Evolutionary conservation across 2,329 filamentous ascomycete genomes (phyloP).

Genomic region (Aspergillus jensenii): DNA sequence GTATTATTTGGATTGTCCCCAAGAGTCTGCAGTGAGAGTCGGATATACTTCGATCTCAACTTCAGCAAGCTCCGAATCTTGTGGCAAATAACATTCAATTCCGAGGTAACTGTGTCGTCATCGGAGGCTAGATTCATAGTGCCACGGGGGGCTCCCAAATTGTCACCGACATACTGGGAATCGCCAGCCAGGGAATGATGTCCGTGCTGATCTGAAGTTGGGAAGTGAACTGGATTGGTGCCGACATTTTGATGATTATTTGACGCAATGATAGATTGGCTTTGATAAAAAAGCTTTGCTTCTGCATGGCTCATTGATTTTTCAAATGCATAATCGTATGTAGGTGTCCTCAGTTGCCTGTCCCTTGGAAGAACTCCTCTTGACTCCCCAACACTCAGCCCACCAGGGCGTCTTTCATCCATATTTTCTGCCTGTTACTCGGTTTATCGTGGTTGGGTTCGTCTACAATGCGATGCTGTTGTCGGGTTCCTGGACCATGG

Average conservation of each 20-base stretch:
- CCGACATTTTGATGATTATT: neutral
- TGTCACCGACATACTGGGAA: constrained; percentile 47
- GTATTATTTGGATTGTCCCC: constrained; percentile 87
- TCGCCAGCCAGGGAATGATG: neutral
- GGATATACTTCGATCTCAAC: constrained; percentile 83
- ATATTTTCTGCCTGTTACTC: constrained; percentile 6
- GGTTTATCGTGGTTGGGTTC: neutral
- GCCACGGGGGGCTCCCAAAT: constrained; percentile 62
- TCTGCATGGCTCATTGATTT: constrained; percentile 93
- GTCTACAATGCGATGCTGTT: neutral
- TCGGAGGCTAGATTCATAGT: constrained; percentile 65
- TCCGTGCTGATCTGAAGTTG: neutral
- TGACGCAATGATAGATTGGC: constrained; percentile 55
- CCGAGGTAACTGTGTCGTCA: constrained; percentile 77
- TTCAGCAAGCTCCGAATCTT: constrained; percentile 91
- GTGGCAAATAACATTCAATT: constrained; percentile 81
- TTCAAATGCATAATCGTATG: constrained; percentile 90
- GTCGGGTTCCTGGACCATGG: neutral
- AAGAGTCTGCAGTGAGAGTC: constrained; percentile 76
- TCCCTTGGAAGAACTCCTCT: constrained; percentile 39
- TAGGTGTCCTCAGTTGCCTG: constrained; percentile 69
- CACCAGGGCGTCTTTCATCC: constrained; percentile 14
- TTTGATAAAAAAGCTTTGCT: constrained; percentile 93
- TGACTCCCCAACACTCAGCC: constrained; percentile 1
- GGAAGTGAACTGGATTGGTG: constrained; percentile 4